Conservation (phyloP, 2,329 filamentous ascomycete genomes). For the Fusarium chaquense region DNA sequence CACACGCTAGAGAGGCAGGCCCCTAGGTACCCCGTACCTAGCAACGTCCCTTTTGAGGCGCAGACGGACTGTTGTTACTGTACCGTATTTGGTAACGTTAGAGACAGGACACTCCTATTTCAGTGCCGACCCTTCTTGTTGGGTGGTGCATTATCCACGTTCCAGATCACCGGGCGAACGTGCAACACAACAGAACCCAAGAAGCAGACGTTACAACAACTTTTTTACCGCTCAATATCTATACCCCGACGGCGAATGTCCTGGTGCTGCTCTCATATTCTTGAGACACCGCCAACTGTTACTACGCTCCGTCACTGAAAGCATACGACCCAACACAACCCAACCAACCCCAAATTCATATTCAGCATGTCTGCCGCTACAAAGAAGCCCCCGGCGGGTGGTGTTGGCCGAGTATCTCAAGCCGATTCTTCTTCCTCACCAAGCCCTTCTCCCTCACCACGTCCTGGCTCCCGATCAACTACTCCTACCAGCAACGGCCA, state of each 20-base stretch:
- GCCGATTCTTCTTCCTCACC: constrained; percentile 53
- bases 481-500: constrained; percentile 54
- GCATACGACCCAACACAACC: constrained; percentile 27
- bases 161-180: constrained; percentile 45
- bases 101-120: constrained; percentile 42
- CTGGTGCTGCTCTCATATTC: constrained; percentile 21
- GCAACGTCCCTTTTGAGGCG: constrained; percentile 44
- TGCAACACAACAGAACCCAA: constrained; percentile 36
- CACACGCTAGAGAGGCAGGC: constrained; percentile 33
- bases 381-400: constrained; percentile 65
- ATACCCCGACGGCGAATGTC: constrained; percentile 18
- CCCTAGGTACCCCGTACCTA: constrained; percentile 34
- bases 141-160: constrained; percentile 39
- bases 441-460: constrained; percentile 54
- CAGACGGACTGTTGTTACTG: constrained; percentile 33
- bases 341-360: constrained; percentile 25
- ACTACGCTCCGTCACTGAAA: constrained; percentile 23
- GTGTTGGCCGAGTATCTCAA: constrained; percentile 60
- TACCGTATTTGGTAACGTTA: constrained; percentile 19
- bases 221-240: constrained; percentile 33
- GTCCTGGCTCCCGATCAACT: constrained; percentile 59
- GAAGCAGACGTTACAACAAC: constrained; percentile 27
- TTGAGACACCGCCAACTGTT: constrained; percentile 32
- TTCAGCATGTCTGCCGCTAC: constrained; percentile 63
- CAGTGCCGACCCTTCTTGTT: constrained; percentile 37